phyloP scores from a whole-genome alignment of 2,329 filamentous ascomycete species.

The Penicillium expansum region DNA sequence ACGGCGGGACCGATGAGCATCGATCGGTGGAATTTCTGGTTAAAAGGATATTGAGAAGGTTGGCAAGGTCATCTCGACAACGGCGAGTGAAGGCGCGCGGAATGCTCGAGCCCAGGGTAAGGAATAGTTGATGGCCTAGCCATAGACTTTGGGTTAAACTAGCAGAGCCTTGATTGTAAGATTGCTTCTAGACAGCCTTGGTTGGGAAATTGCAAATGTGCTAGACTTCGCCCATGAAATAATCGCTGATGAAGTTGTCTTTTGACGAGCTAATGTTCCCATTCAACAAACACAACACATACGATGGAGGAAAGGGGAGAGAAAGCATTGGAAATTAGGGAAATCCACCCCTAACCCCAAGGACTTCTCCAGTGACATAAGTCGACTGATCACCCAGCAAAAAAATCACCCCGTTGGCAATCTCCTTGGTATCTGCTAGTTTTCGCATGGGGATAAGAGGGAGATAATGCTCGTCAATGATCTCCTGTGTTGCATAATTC shows the following conservation, averaged over 20 bases:
- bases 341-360: no score
- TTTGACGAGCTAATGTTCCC: no score
- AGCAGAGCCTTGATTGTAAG: background rate
- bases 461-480: no score
- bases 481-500: no score
- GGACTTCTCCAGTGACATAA: no score
- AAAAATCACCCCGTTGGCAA: no score
- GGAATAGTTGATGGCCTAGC: background rate
- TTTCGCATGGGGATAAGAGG: no score
- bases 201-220: background rate
- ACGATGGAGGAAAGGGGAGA: no score
- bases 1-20: conserved; percentile 1
- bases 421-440: no score
- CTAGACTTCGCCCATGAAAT: background rate
- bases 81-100: background rate
- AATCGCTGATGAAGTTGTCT: background rate
- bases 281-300: no score
- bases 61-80: background rate
- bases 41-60: background rate
- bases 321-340: no score
- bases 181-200: background rate
- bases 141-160: background rate
- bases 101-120: background rate
- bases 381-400: no score
- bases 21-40: conserved; percentile 3